Evolutionary conservation across 192 early-diverging fungal genomes (phyloP).

Genomic region (Dimargaris verticillata): DNA sequence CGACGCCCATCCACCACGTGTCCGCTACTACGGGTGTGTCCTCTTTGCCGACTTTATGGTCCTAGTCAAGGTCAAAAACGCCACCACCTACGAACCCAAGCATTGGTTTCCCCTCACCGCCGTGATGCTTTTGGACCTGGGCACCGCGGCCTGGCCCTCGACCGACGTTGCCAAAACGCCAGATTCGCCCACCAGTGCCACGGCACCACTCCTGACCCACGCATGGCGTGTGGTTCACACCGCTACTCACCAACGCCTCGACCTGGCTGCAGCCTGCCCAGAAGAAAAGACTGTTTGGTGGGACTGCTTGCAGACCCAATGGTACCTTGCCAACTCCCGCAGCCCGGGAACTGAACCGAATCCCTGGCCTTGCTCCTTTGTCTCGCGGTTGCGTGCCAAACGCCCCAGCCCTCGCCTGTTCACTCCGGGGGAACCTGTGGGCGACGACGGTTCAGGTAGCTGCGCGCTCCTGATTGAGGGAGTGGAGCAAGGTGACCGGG

Average conservation of each 20-base stretch:
- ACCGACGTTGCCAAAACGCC: neutral
- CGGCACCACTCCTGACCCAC: neutral
- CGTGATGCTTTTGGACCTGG: neutral
- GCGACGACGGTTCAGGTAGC: no score
- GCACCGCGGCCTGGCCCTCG: neutral
- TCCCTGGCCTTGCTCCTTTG: neutral
- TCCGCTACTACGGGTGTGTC: slow-evolving; percentile 6
- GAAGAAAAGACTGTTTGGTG: slow-evolving; percentile 7
- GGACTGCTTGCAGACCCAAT: neutral
- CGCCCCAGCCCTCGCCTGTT: neutral
- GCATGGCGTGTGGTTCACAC: slow-evolving; percentile 1
- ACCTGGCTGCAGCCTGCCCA: slow-evolving; percentile 1
- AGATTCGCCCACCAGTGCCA: no score
- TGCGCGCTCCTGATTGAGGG: neutral
- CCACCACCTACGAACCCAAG: slow-evolving; percentile 11
- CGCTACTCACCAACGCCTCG: neutral
- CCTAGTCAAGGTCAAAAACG: neutral
- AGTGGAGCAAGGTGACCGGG: neutral
- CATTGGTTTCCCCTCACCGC: slow-evolving; percentile 5
- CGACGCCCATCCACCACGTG: neutral
- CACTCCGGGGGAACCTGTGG: neutral
- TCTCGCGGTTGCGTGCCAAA: neutral
- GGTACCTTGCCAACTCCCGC: no score
- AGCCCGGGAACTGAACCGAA: neutral
- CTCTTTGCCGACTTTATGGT: neutral